These are phyloP conservation scores for Selenicereus undatus DNA, from an alignment of 148 eudicot genomes.

Conservation along the genomic window DNA sequence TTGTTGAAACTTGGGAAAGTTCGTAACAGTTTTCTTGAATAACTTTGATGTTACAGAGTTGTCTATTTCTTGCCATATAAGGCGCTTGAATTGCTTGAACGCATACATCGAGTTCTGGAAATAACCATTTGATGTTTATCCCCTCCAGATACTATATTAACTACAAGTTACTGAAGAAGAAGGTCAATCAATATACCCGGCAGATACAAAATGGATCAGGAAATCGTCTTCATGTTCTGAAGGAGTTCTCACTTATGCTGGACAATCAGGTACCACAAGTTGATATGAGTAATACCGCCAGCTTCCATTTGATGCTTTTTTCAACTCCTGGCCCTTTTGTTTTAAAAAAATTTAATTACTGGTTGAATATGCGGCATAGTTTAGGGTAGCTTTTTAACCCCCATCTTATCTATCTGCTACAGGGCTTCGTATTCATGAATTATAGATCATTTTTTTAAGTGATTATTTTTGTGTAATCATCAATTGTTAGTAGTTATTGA, in stretches of 20 bases:
- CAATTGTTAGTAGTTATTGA: neutral
- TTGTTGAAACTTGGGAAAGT: too few species aligned
- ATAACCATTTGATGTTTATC: neutral
- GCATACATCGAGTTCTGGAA: neutral
- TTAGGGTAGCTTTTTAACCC: neutral
- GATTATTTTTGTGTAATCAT: neutral
- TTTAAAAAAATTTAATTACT: too few species aligned
- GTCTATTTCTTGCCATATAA: too few species aligned
- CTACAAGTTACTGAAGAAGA: slow-evolving; percentile 66
- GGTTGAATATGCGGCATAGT: neutral
- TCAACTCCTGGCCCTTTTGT: neutral
- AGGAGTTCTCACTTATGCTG: slow-evolving; percentile 54
- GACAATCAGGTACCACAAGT: slow-evolving; percentile 49
- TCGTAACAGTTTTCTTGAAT: too few species aligned
- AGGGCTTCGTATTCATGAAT: neutral
- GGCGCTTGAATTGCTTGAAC: neutral
- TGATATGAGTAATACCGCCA: neutral
- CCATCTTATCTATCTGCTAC: neutral
- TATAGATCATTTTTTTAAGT: neutral
- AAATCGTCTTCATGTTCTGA: slow-evolving; percentile 40
- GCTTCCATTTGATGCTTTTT: neutral
- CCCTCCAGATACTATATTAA: slow-evolving; percentile 53
- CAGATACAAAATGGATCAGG: slow-evolving; percentile 43
- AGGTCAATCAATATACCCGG: slow-evolving; percentile 53
- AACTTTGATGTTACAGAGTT: too few species aligned